phyloP scores from a whole-genome alignment of 2,329 filamentous ascomycete genomes.

The Ascochyta viciae-villosae region DNA sequence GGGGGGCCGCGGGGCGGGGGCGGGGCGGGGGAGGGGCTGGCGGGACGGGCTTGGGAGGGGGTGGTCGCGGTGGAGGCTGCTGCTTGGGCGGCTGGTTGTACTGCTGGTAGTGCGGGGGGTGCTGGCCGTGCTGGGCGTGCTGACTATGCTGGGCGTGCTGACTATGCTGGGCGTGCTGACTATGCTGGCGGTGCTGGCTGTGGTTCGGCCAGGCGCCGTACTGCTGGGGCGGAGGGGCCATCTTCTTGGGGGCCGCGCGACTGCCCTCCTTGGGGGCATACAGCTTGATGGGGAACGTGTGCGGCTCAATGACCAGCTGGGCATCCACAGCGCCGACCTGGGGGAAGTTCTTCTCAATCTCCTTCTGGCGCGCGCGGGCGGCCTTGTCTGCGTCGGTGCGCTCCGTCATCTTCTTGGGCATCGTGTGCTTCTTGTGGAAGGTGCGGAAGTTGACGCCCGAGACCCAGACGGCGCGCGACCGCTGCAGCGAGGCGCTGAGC shows the following conservation, averaged over 20 bases:
- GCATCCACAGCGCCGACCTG: conserved; percentile 53
- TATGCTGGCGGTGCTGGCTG: conserved; percentile 35
- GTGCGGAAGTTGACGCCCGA: conserved; percentile 48
- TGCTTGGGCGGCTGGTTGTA: conserved; percentile 12
- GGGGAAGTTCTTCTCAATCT: conserved; percentile 47
- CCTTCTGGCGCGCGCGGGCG: conserved; percentile 68
- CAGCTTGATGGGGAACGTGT: conserved; percentile 72
- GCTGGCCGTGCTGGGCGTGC: conserved; percentile 35
- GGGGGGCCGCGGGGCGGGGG: too few relatives aligned
- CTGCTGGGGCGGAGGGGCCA: conserved; percentile 27
- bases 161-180: conserved; percentile 26
- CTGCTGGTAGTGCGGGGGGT: conserved; percentile 27
- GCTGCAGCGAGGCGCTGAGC: conserved; percentile 72
- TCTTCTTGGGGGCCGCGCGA: conserved; percentile 38
- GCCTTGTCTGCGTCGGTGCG: conserved; percentile 69
- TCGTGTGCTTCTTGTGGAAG: conserved; percentile 46
- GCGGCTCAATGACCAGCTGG: conserved; percentile 78
- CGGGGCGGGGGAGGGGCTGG: conserved; percentile 34
- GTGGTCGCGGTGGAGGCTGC: conserved; percentile 38
- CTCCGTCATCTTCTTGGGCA: conserved; percentile 56
- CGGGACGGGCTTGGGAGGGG: conserved; percentile 39
- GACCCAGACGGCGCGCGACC: conserved; percentile 67
- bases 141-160: conserved; percentile 32
- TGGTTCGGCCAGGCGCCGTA: conserved; percentile 48
- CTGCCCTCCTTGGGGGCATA: conserved; percentile 42